Evolutionary conservation across 2,329 filamentous ascomycete species (phyloP).

Genomic region (Apiospora arundinis): DNA sequence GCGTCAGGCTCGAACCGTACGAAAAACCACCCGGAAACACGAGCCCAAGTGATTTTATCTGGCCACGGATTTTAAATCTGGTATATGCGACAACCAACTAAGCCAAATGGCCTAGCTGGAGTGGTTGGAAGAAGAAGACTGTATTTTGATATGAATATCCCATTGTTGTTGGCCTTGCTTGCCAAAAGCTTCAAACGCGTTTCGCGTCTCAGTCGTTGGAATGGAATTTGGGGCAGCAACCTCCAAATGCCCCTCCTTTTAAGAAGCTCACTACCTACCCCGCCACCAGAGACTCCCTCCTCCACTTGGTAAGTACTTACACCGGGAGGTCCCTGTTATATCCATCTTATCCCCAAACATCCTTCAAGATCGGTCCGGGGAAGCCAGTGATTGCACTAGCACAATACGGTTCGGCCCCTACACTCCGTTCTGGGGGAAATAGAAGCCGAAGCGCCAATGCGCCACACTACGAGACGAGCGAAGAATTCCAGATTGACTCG

Average conservation of each 20-base stretch:
- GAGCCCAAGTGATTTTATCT: background rate
- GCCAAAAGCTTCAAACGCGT: background rate
- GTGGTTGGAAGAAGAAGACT: background rate
- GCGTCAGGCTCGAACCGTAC: background rate
- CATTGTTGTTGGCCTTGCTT: background rate
- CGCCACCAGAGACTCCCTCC: background rate
- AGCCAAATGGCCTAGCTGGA: no score
- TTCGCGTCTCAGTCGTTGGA: no score
- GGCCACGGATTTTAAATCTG: background rate
- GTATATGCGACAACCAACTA: background rate
- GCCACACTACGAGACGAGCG: background rate
- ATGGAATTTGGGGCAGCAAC: no score
- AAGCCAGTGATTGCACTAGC: background rate
- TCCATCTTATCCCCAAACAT: background rate
- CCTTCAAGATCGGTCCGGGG: background rate
- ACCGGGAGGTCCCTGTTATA: background rate
- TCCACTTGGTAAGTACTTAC: background rate
- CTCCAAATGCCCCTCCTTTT: background rate
- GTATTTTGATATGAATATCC: background rate
- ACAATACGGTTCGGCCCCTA: background rate
- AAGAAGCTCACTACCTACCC: background rate
- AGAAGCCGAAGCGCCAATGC: background rate
- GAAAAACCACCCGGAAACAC: background rate
- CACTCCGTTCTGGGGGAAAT: background rate
- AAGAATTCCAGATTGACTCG: background rate